Evolutionary conservation across 2,329 filamentous ascomycete species (phyloP), one percentile per base, ranked within the genome.

Genomic region (Macrophomina pseudophaseolina): DNA sequence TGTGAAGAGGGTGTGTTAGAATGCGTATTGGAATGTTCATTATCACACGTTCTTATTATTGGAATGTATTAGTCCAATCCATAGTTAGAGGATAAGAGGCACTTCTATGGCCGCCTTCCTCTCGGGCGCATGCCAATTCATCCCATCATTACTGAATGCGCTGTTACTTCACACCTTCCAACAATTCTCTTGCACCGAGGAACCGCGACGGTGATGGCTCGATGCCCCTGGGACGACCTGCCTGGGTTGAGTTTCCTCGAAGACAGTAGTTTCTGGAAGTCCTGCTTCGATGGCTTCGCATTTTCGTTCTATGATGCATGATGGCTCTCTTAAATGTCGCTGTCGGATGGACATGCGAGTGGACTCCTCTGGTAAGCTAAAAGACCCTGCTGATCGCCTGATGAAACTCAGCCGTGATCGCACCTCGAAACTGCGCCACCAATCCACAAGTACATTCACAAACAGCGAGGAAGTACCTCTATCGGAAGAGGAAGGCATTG

Each of bases 261-360:
- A 3, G 49, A 53, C 9, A 64, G 38, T 30, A 54, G 16, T 11
- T 44, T 53, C 38, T 64, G 62, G 35, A 46, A 23, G 14, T 64
- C 62, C 2, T 2, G 8, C 5, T 54, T 49, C 35, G 62, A 64
- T 18, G 49, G 16, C 4, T 16, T 23, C 5, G 30, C n/a, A 5
- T 64, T 49, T 33, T 64, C 38, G 5, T 14, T 54, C 1, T 18
- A 3, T 1, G 12, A 38, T 5, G 23, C 18, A 11, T 35, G 62
- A 23, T 3, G 23, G 23, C 23, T 14, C 16, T n/a, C 30, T 2
- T 48, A 64, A 32, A 64, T 35, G n/a, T 64, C 62, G 48, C 28
- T 64, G 23, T 44, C 28, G 6, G 62, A 64, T 7, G 56, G 28
- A 4, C 5, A n/a, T 54, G 53, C 35, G 32, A 38, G 28, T 14